Evolutionary conservation across 306 rosid genomes (phyloP).

Genomic region (Senna tora): DNA sequence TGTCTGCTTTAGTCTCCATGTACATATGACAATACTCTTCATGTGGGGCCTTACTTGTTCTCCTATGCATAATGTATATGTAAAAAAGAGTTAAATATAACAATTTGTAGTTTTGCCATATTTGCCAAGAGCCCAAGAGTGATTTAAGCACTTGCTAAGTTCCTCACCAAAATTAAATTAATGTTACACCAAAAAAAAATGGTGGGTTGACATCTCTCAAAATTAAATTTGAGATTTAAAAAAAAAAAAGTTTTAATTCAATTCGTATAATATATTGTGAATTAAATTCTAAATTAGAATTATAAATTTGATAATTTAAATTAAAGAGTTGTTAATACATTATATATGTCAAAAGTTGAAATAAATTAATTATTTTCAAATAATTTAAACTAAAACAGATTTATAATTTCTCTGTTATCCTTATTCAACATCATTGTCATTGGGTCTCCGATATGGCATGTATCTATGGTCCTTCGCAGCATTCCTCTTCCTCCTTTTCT

Average conservation of each 20-base stretch:
- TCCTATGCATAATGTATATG: conserved; percentile 16
- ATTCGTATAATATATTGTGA: too few species aligned
- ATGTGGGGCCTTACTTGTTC: background rate
- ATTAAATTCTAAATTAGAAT: too few species aligned
- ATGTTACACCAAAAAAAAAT: too few species aligned
- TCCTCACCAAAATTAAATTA: conserved; percentile 1
- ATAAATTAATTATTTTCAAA: too few species aligned
- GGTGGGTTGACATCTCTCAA: too few species aligned
- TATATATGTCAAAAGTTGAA: too few species aligned
- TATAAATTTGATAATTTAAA: too few species aligned
- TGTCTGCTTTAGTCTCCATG: conserved; percentile 32
- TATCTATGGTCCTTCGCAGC: conserved; percentile 76
- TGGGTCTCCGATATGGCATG: conserved; percentile 76
- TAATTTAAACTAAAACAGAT: too few species aligned
- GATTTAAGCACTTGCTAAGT: conserved; percentile 26
- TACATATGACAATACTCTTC: conserved; percentile 24
- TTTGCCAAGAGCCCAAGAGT: background rate
- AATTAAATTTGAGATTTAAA: too few species aligned
- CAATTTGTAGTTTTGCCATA: background rate
- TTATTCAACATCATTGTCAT: conserved; percentile 36
- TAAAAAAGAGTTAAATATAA: conserved; percentile 26
- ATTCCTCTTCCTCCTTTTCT: conserved; percentile 81
- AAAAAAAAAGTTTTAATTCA: too few species aligned
- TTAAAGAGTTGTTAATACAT: too few species aligned
- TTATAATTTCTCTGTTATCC: too few species aligned